Evolutionary conservation across 192 early-diverging fungal species (phyloP), one percentile per base, ranked within the genome.

Genomic region (Entomortierella parvispora): DNA sequence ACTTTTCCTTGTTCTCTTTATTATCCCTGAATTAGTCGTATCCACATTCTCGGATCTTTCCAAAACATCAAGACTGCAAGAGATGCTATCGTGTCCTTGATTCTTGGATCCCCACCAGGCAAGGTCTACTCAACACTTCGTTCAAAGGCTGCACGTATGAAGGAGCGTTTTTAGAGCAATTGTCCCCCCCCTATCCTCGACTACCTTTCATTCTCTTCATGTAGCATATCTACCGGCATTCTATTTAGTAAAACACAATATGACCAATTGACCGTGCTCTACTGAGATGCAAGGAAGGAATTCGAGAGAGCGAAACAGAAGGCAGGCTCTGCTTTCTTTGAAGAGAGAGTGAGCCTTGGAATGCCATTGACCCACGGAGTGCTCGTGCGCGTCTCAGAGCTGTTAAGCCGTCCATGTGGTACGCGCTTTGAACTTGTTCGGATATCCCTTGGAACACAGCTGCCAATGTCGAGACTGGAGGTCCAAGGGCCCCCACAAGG

Each of bases 61-160:
- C 93, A 95, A 71, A 99, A 99, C 68, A 99, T 98, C 74, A 95
- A 93, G 77, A 90, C 98, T 74, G 97, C 97, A 4, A 83, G 93
- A 31, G 95, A 99, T 82, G 96, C 97, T 0, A 86, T 99, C 20
- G 93, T 93, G 9, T 86, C 85, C 47, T 80, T 99, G 68, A 96
- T 99, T 83, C 78, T 99, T 63, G 97, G 97, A 53, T 90, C 90
- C 50, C 94, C 94, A 59, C 97, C 97, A 33, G 97, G 97, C 40
- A 99, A 99, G 84, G 96, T 99, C 3, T 95, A 97, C 74, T 89
- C 93, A 10, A 95, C 93, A 56, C 80, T 99, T 63, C 84, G 93
- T 75, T 94, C 89, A 23, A 89, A 97, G 63, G 87, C 91, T 40
- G 84, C 94, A 33, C 87, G 97, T 26, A 91, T 95, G 93, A 97